Evolutionary conservation across 306 rosid genomes (phyloP).

Genomic region (Citrullus mucosospermus): DNA sequence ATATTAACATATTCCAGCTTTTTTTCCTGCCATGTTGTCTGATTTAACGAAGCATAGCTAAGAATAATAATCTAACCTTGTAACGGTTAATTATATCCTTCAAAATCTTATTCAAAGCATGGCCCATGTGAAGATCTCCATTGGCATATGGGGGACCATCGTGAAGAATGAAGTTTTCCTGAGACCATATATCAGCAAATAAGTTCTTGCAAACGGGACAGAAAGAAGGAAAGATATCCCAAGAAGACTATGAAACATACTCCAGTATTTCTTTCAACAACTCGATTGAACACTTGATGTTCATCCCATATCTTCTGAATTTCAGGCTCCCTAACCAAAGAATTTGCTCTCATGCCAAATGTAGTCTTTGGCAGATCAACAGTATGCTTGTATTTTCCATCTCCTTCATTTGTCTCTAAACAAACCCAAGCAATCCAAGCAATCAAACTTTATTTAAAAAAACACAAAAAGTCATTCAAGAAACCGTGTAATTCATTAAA

Average conservation of each 20-base stretch:
- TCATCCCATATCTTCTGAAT: constrained; percentile 93
- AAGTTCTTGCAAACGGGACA: constrained; percentile 10
- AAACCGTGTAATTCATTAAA: neutral
- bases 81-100: constrained; percentile 94
- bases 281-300: constrained; percentile 63
- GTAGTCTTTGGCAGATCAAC: constrained; percentile 92
- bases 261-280: constrained; percentile 60
- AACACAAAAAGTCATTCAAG: neutral
- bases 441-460: constrained; percentile 6
- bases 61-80: constrained; percentile 41
- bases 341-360: constrained; percentile 90
- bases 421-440: constrained; percentile 18
- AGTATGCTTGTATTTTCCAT: constrained; percentile 91
- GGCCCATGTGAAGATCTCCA: constrained; percentile 98
- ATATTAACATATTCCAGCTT: neutral
- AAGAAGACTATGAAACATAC: constrained; percentile 28
- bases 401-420: constrained; percentile 65
- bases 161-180: constrained; percentile 82
- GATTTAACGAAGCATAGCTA: neutral
- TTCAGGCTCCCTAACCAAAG: constrained; percentile 75
- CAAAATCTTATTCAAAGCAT: constrained; percentile 86
- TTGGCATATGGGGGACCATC: constrained; percentile 99
- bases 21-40: neutral
- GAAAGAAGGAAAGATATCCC: constrained; percentile 1
- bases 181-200: constrained; percentile 18